phyloP scores from a whole-genome alignment of 1,284 basidiomycete species.

The Leucoagaricus sp. region DNA sequence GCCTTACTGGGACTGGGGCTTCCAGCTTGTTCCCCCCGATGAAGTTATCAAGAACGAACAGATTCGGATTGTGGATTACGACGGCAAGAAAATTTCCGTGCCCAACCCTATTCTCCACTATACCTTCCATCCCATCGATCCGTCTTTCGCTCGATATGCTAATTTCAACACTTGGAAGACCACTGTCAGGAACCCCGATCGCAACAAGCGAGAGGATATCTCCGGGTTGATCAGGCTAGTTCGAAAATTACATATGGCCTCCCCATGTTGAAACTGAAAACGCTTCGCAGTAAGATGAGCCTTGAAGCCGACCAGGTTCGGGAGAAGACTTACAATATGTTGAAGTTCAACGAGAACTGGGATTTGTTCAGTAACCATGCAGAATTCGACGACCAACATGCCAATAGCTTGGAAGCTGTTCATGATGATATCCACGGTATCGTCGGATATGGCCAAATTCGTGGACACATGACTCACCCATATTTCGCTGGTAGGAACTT shows the following conservation, averaged over 20 bases:
- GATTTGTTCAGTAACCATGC: slow-evolving; percentile 48
- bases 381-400: slow-evolving; percentile 33
- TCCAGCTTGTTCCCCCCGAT: slow-evolving; percentile 41
- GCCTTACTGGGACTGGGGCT: slow-evolving; percentile 58
- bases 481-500: slow-evolving; percentile 34
- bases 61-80: slow-evolving; percentile 40
- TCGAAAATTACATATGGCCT: not conserved
- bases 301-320: slow-evolving; percentile 21
- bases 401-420: slow-evolving; percentile 50
- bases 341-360: slow-evolving; percentile 42
- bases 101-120: slow-evolving; percentile 47
- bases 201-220: not conserved
- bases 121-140: slow-evolving; percentile 34
- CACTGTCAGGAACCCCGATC: slow-evolving; percentile 35
- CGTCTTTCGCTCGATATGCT: slow-evolving; percentile 3
- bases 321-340: slow-evolving; percentile 39
- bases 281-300: not conserved
- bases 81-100: slow-evolving; percentile 35
- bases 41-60: slow-evolving; percentile 39
- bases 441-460: slow-evolving; percentile 27
- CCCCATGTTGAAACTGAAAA: not conserved
- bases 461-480: slow-evolving; percentile 47
- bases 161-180: slow-evolving; percentile 31
- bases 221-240: slow-evolving; percentile 1
- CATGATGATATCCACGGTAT: slow-evolving; percentile 48